Evolutionary conservation across 2,329 filamentous ascomycete genomes (phyloP).

Genomic region (Penicillium griseofulvum): DNA sequence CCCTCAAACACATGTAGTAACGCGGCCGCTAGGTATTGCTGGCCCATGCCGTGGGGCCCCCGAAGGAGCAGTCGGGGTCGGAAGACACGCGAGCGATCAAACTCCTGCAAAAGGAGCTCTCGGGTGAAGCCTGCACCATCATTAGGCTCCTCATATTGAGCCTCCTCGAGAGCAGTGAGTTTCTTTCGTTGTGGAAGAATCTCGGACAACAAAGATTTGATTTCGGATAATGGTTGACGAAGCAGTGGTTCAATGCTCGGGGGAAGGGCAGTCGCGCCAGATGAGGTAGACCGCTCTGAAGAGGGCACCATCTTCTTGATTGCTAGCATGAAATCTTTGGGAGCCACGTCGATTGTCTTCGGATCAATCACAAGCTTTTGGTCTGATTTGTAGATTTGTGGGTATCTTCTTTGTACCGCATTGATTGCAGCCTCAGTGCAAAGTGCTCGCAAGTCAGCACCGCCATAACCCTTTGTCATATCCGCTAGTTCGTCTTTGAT

Average conservation of each 20-base stretch:
- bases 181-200: constrained; percentile 82
- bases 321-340: constrained; percentile 95
- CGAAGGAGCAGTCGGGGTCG: constrained; percentile 80
- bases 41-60: constrained; percentile 87
- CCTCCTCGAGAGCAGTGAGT: constrained; percentile 86
- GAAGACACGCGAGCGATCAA: constrained; percentile 84
- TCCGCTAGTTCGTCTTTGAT: constrained; percentile 82
- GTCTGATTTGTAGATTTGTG: constrained; percentile 89
- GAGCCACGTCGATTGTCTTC: constrained; percentile 76
- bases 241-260: constrained; percentile 79
- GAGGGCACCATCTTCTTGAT: constrained; percentile 96
- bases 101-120: constrained; percentile 73
- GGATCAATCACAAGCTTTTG: constrained; percentile 89
- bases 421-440: constrained; percentile 96
- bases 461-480: constrained; percentile 92
- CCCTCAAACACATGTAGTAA: constrained; percentile 89
- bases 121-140: constrained; percentile 79
- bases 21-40: constrained; percentile 81
- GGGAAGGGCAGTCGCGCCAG: constrained; percentile 77
- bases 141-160: constrained; percentile 83
- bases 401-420: constrained; percentile 90
- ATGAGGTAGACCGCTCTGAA: constrained; percentile 83
- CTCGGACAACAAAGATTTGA: constrained; percentile 68
- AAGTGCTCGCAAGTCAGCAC: constrained; percentile 87
- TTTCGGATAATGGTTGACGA: constrained; percentile 65